phyloP scores from a whole-genome alignment of 129 eudicot species.

The Arctium lappa region DNA sequence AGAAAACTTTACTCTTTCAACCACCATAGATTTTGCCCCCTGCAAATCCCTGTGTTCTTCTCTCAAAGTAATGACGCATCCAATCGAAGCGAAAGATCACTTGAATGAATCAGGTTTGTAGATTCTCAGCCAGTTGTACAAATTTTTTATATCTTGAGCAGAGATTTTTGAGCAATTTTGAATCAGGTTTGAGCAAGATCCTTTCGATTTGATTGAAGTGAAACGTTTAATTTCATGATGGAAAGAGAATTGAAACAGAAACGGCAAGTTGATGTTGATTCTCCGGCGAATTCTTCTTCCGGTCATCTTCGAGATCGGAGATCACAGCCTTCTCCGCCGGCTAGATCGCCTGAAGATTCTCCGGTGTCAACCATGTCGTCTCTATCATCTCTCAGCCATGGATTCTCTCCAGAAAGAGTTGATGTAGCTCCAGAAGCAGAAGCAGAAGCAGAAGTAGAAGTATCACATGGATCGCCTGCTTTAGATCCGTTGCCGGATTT shows the following conservation, averaged over 20 bases:
- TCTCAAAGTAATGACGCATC: background rate
- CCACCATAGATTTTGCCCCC: background rate
- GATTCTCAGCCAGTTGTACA: background rate
- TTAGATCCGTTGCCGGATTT: conserved; percentile 33
- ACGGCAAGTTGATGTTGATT: conserved; percentile 8
- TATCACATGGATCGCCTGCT: conserved; percentile 21
- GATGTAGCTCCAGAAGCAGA: conserved; percentile 6
- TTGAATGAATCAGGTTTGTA: background rate
- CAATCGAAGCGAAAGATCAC: conserved; percentile 12
- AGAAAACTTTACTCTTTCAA: background rate
- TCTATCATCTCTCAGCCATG: conserved; percentile 35
- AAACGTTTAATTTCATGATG: conserved; percentile 20
- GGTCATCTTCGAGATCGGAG: conserved; percentile 32
- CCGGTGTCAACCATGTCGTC: conserved; percentile 34
- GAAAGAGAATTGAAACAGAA: conserved; percentile 22
- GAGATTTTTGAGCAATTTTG: too few species aligned
- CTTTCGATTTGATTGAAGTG: background rate
- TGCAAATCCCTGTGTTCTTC: background rate
- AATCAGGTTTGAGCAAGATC: background rate
- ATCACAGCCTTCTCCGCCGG: conserved; percentile 28
- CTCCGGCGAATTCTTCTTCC: conserved; percentile 24
- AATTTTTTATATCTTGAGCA: background rate
- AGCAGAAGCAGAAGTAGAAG: background rate
- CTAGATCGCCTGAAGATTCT: conserved; percentile 35
- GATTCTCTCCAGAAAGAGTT: conserved; percentile 35